phyloP scores from a whole-genome alignment of 345 rosid species.

The Hirschfeldia incana region DNA sequence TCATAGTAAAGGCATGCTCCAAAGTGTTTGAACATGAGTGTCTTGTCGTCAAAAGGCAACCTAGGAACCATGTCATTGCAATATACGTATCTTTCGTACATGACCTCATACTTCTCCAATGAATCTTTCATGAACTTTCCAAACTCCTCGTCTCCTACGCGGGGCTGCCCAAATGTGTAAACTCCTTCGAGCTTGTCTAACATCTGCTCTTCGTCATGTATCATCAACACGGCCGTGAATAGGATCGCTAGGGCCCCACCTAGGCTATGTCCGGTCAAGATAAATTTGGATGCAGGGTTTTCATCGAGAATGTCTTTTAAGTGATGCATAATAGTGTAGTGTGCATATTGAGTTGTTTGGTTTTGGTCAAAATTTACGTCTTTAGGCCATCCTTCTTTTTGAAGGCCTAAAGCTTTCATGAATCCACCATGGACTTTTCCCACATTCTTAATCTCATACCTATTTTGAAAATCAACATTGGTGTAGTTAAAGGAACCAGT shows the following conservation, averaged over 20 bases:
- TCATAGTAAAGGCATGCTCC: slow-evolving; percentile 44
- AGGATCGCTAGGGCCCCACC: slow-evolving; percentile 58
- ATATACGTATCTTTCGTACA: slow-evolving; percentile 50
- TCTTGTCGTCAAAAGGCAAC: slow-evolving; percentile 54
- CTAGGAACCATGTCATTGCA: slow-evolving; percentile 59
- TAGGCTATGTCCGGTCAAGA: slow-evolving; percentile 58
- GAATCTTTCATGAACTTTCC: slow-evolving; percentile 45
- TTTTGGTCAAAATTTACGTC: slow-evolving; percentile 26
- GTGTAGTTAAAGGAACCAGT: neutral
- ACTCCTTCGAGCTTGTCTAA: slow-evolving; percentile 51
- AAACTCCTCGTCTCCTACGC: slow-evolving; percentile 51
- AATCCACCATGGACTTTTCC: slow-evolving; percentile 66
- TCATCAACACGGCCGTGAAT: slow-evolving; percentile 39
- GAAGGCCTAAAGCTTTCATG: slow-evolving; percentile 63
- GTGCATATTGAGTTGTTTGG: slow-evolving; percentile 38
- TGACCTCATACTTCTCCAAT: slow-evolving; percentile 36
- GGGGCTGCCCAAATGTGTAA: slow-evolving; percentile 63
- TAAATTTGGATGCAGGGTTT: slow-evolving; percentile 45
- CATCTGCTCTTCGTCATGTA: slow-evolving; percentile 48
- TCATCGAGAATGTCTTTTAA: slow-evolving; percentile 36
- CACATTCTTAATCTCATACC: slow-evolving; percentile 46
- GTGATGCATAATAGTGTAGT: slow-evolving; percentile 41
- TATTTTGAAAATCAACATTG: slow-evolving; percentile 2
- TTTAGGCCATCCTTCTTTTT: slow-evolving; percentile 46
- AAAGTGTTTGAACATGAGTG: slow-evolving; percentile 49